Conservation (phyloP, 768 basidiomycete genomes). For the Glaciozyma antarctica region DNA sequence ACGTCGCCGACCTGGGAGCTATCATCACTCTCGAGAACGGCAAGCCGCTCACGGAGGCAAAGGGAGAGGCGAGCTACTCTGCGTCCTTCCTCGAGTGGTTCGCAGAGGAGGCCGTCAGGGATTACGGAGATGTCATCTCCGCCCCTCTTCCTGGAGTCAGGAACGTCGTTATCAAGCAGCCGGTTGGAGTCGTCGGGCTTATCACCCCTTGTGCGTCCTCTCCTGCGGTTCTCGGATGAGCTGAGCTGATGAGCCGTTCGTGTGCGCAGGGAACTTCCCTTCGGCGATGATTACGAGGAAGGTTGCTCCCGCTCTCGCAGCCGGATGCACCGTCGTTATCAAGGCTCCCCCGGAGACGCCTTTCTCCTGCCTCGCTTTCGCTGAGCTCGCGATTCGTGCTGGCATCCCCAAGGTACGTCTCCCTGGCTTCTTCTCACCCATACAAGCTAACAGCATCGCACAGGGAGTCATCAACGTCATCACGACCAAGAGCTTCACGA, state of each 20-base stretch:
- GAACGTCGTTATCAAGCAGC: slow-evolving; percentile 88
- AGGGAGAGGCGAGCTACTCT: neutral
- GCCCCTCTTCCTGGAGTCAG: slow-evolving; percentile 58
- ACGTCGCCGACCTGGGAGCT: slow-evolving; percentile 75
- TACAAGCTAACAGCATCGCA: slow-evolving; percentile 41
- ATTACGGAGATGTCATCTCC: slow-evolving; percentile 85
- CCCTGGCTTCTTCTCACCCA: too few species aligned
- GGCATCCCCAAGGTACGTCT: slow-evolving; percentile 47
- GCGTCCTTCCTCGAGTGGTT: slow-evolving; percentile 25
- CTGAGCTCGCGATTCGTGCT: slow-evolving; percentile 76
- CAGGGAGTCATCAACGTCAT: slow-evolving; percentile 91
- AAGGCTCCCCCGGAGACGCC: slow-evolving; percentile 67
- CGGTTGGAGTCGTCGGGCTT: slow-evolving; percentile 42
- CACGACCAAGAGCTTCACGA: slow-evolving; percentile 72
- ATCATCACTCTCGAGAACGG: slow-evolving; percentile 76
- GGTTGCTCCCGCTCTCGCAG: slow-evolving; percentile 76
- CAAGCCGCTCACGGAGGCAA: slow-evolving; percentile 42
- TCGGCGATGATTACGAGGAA: slow-evolving; percentile 61
- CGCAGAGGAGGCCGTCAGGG: slow-evolving; percentile 85
- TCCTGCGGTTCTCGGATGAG: neutral
- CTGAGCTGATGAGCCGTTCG: neutral
- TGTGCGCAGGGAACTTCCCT: slow-evolving; percentile 53
- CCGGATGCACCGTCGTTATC: slow-evolving; percentile 83
- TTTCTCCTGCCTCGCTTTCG: slow-evolving; percentile 78
- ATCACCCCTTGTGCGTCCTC: slow-evolving; percentile 1